Evolutionary conservation across 768 basidiomycete genomes (phyloP), one percentile per base, ranked within the genome.

Genomic region (Rhizopogon sp.): DNA sequence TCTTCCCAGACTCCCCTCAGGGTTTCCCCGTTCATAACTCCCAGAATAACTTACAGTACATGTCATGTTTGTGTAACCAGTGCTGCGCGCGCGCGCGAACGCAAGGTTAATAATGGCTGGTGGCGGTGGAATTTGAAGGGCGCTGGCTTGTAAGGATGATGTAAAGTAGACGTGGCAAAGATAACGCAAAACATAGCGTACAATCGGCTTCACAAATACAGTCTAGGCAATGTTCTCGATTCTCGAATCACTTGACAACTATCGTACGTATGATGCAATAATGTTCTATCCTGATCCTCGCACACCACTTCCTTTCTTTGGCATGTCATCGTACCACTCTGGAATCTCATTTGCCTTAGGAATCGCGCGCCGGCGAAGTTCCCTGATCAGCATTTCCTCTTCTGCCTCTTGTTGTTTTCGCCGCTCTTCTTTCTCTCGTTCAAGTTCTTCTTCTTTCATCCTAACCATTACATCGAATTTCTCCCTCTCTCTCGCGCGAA

Each of bases 261-360:
- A 57, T 43, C 16, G n/a, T 35, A 50, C 16, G 14, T 39, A 39
- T 47, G 17, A 49, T 40, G 43, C 43, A 20, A 14, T 49, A 20
- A 8, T 49, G 13, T 33, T 37, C 25, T 43, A 55, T 53, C 57
- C 43, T 57, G 47, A 55, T 39, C 58, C 58, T 56, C 55, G 53
- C 56, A 60, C 60, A 43, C 45, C 43, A 52, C 70, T 67, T 63
- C 66, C 69, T 70, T 74, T 80, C 78, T 78, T 88, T 61, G 86
- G 86, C 66, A 79, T 82, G 42, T 79, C 78, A 60, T 79, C 82
- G 62, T 90, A 90, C 88, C 88, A 90, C 59, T 83, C 84, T 10
- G 88, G 88, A 25, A 90, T 77, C 61, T 80, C 81, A 65, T 89
- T 77, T 44, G 88, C 88, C 67, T 75, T 81, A 22, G 85, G 84